These are phyloP conservation scores for Talaromyces ruber DNA, from an alignment of 495 filamentous ascomycete species.

Conservation along the genomic window DNA sequence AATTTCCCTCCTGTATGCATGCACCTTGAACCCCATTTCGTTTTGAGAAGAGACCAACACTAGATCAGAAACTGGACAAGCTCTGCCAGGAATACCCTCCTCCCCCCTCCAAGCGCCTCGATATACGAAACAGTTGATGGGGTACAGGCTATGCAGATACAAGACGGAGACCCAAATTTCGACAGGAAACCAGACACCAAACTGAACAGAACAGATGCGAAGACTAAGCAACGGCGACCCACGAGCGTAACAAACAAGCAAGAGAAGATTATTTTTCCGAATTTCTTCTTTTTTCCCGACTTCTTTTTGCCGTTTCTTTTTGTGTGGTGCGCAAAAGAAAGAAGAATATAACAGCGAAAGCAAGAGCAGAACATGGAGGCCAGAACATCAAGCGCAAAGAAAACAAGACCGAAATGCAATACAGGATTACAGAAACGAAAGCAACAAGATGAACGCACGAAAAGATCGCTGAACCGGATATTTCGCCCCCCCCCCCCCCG, in stretches of 20 bases:
- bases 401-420: not conserved
- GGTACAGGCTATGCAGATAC: conserved; percentile 3
- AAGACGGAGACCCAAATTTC: not conserved
- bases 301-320: not conserved
- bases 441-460: no score
- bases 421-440: no score
- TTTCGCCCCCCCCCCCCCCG: no score
- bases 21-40: not conserved
- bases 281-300: not conserved
- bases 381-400: not conserved
- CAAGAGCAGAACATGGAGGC: not conserved
- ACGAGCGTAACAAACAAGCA: not conserved
- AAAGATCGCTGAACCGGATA: no score
- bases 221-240: not conserved
- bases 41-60: not conserved
- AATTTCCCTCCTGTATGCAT: not conserved
- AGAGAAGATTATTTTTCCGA: not conserved
- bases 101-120: conserved; percentile 6
- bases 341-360: not conserved
- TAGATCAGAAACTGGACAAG: not conserved
- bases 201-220: not conserved
- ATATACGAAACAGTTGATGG: conserved; percentile 7
- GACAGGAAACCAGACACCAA: not conserved
- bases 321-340: not conserved
- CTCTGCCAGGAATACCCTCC: not conserved